Evolutionary conservation across 352 stramenopile species (phyloP).

Genomic region (Phytophthora syringae): DNA sequence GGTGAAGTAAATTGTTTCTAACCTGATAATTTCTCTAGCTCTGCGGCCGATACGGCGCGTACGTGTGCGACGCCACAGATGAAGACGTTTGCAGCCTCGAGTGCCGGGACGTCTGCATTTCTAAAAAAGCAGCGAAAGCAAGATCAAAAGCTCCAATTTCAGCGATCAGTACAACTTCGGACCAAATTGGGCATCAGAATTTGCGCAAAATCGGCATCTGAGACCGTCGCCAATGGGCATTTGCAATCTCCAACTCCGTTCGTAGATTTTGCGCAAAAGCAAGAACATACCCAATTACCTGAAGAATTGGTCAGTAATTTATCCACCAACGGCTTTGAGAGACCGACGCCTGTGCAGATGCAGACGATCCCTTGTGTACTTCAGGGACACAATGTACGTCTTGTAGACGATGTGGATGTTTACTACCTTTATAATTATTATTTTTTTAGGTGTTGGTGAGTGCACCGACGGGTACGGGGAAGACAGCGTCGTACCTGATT

Average conservation of each 20-base stretch:
- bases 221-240: background rate
- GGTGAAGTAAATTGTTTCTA: background rate
- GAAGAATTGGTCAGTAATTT: slow-evolving; percentile 52
- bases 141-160: slow-evolving; percentile 1
- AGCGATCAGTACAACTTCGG: slow-evolving; percentile 27
- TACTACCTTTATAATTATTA: too few species aligned
- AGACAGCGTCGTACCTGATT: slow-evolving; percentile 73
- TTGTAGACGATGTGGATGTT: background rate
- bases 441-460: slow-evolving; percentile 55
- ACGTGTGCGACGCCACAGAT: slow-evolving; percentile 83
- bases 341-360: slow-evolving; percentile 79
- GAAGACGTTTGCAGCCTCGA: slow-evolving; percentile 87
- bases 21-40: slow-evolving; percentile 34
- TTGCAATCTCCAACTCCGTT: slow-evolving; percentile 14
- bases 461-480: slow-evolving; percentile 73
- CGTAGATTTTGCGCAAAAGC: slow-evolving; percentile 37
- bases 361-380: slow-evolving; percentile 66
- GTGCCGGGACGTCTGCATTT: slow-evolving; percentile 60
- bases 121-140: slow-evolving; percentile 14
- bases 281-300: slow-evolving; percentile 32
- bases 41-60: slow-evolving; percentile 77
- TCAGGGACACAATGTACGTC: slow-evolving; percentile 46
- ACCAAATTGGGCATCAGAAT: slow-evolving; percentile 43
- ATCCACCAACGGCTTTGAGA: slow-evolving; percentile 34
- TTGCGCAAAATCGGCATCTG: background rate